phyloP scores from a whole-genome alignment of 1,284 basidiomycete species.

The Ceratobasidium sp. region DNA sequence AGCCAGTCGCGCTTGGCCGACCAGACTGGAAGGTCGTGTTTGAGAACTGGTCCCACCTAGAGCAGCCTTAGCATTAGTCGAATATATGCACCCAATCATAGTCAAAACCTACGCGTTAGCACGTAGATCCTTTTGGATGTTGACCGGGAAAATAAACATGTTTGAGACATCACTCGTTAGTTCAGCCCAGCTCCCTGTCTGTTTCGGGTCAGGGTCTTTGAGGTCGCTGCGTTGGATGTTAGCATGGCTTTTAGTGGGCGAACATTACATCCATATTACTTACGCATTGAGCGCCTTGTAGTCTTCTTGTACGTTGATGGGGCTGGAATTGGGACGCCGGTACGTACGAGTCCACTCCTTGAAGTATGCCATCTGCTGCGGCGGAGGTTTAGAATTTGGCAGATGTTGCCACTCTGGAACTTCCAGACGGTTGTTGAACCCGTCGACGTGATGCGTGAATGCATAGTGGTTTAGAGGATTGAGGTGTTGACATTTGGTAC shows the following conservation, averaged over 20 bases:
- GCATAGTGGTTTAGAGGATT: constrained; percentile 28
- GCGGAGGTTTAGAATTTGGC: neutral
- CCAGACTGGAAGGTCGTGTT: constrained; percentile 37
- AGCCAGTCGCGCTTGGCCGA: neutral
- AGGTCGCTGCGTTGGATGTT: neutral
- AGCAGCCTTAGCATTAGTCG: neutral
- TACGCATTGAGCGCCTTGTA: constrained; percentile 20
- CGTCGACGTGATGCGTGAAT: constrained; percentile 8
- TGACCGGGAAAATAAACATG: constrained; percentile 15
- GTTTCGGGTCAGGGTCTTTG: neutral
- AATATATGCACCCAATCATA: neutral
- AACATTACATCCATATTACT: too few species aligned
- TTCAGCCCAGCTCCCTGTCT: constrained; percentile 10
- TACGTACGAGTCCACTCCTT: constrained; percentile 37
- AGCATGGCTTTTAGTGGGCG: too few species aligned
- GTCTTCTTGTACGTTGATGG: neutral
- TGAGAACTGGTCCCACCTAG: constrained; percentile 40
- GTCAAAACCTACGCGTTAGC: constrained; percentile 1
- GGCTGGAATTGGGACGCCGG: constrained; percentile 32
- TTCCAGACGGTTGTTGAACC: constrained; percentile 2
- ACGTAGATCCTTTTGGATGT: neutral
- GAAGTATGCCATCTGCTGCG: constrained; percentile 18
- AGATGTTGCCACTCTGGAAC: constrained; percentile 14
- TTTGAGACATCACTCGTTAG: constrained; percentile 21
- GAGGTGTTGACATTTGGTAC: neutral